Base-by-base conservation (phyloP, 208 protist species). In the Acanthamoeba lenticulata region DNA sequence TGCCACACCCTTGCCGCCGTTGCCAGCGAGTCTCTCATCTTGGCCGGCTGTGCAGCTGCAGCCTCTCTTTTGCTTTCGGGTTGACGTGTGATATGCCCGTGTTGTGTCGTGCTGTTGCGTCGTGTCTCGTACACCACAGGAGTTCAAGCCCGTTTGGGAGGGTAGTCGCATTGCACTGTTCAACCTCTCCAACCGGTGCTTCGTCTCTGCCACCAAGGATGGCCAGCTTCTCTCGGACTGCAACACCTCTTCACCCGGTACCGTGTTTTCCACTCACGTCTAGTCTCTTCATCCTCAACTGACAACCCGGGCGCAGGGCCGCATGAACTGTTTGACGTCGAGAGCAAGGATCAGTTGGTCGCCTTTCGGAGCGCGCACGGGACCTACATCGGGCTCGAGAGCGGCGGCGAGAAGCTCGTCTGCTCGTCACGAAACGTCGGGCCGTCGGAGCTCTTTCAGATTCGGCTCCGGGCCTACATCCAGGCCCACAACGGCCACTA, bases 241-340 rank as follows among this genome's bases (percentile, higher is more conserved):
- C 72, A 83, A 83, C 27, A 83, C 72, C 4, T 83, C 72, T 21
- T 83, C 72, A 11, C 72, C 72, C 21, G 72, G 72, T 83, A 83
- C 11, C 0, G 24, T 27, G 7, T n/a, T n/a, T 29, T 62, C 49
- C 49, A 27, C 24, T 11, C 15, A 27, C 49, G 49, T 55, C 3
- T 55, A 27, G 49, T 9, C 11, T 55, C 1, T 69, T 69, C 5
- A 69, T 69, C 29, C 1, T n/a, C 32, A 7, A 11, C n/a, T n/a
- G n/a, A 13, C 7, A 15, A 1, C 21, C 21, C n/a, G 24, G 2
- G 60, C 29, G 21, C 24, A 83, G 72, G 72, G 5, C 72, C 72
- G 49, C 72, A 83, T n/a, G 72, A 83, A n/a, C 42, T 83, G 72
- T 83, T 83, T 40, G 36, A 83, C n/a, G 72, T 83, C 40, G 72